A percentile compares a stretch with the other conserved stretches of the same genome.
These are phyloP conservation scores for Pythium sukuiense DNA, from an alignment of 352 stramenopile species.

Conservation along the genomic window DNA sequence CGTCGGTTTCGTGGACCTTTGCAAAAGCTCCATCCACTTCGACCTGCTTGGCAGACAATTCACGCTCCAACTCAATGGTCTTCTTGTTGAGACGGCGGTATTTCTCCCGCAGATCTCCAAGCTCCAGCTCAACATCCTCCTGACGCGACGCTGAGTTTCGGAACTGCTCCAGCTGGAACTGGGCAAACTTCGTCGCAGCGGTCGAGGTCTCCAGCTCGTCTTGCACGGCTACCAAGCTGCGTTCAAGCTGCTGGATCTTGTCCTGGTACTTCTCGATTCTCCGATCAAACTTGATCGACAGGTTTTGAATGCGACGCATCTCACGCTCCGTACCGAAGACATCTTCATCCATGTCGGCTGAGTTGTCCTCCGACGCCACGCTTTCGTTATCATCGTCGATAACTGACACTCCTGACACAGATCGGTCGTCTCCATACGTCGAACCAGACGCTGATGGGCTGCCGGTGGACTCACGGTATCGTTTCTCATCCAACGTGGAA, in stretches of 20 bases:
- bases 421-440: conserved; percentile 67
- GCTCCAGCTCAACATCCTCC: conserved; percentile 34
- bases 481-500: conserved; percentile 57
- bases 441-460: conserved; percentile 62
- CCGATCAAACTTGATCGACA: conserved; percentile 60
- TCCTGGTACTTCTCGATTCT: conserved; percentile 78
- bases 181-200: conserved; percentile 74
- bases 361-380: conserved; percentile 24
- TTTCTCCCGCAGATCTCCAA: conserved; percentile 26
- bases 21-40: conserved; percentile 24
- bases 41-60: conserved; percentile 18
- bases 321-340: conserved; percentile 39
- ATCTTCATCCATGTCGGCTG: conserved; percentile 37
- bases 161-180: conserved; percentile 78
- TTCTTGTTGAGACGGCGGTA: conserved; percentile 15
- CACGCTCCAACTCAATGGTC: conserved; percentile 13
- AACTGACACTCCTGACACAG: conserved; percentile 57
- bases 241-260: conserved; percentile 67
- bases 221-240: conserved; percentile 54
- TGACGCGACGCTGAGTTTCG: conserved; percentile 56
- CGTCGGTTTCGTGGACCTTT: conserved; percentile 20
- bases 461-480: conserved; percentile 36
- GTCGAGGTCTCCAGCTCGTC: conserved; percentile 83
- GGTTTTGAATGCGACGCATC: conserved; percentile 55
- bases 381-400: conserved; percentile 35